Percentiles rank a stretch among this genome's conserved stretches.
phyloP scores from a whole-genome alignment of 1,284 basidiomycete species.

The Coniferiporia sulphurascens region DNA sequence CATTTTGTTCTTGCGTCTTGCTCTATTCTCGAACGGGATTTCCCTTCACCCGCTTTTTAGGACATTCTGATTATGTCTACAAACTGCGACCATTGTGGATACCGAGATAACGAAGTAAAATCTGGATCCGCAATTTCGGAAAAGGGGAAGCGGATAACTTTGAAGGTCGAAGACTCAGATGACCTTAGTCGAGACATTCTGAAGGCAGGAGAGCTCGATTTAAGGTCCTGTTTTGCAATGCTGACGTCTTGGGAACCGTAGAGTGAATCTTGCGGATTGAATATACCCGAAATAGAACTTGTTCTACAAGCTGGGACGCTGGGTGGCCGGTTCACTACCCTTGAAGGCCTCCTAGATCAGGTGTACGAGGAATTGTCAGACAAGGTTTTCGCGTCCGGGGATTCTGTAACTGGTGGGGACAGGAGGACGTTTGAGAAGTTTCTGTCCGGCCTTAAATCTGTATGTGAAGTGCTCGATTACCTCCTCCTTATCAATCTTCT shows the following conservation, averaged over 20 bases:
- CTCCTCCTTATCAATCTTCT: background rate
- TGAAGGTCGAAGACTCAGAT: slow-evolving; percentile 91
- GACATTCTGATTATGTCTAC: slow-evolving; percentile 99
- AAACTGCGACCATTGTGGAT: slow-evolving; percentile 92
- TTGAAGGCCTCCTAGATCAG: slow-evolving; percentile 93
- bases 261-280: slow-evolving; percentile 90
- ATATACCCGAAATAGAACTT: slow-evolving; percentile 94
- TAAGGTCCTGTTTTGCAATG: background rate
- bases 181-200: slow-evolving; percentile 94
- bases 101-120: slow-evolving; percentile 97
- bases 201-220: slow-evolving; percentile 51
- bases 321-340: slow-evolving; percentile 96
- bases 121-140: slow-evolving; percentile 86
- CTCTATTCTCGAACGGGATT: background rate
- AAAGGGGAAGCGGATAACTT: slow-evolving; percentile 80
- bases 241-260: slow-evolving; percentile 26
- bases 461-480: slow-evolving; percentile 29
- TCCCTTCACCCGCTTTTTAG: slow-evolving; percentile 35
- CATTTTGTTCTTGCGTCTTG: background rate
- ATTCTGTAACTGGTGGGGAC: slow-evolving; percentile 51
- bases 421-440: slow-evolving; percentile 68
- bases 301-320: slow-evolving; percentile 90
- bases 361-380: slow-evolving; percentile 93
- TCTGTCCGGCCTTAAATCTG: slow-evolving; percentile 75
- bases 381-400: slow-evolving; percentile 83